These are phyloP conservation scores for Plenodomus biglobosus DNA, from an alignment of 2,329 filamentous ascomycete genomes.

Conservation along the genomic window DNA sequence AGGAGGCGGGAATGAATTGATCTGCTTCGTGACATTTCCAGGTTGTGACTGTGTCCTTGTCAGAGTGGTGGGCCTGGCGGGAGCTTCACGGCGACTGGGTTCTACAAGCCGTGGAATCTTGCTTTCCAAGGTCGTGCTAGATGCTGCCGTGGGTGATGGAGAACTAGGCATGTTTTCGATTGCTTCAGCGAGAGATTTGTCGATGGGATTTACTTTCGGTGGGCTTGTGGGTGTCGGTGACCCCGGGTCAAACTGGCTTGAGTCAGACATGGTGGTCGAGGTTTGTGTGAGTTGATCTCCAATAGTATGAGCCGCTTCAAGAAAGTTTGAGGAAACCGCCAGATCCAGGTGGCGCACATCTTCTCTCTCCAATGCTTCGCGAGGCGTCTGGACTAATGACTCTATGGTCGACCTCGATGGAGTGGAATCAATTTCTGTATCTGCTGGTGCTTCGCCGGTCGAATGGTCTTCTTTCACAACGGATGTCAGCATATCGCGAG, in stretches of 20 bases:
- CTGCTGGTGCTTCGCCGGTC: constrained; percentile 16
- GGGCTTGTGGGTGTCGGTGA: constrained; percentile 35
- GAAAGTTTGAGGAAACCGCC: constrained; percentile 52
- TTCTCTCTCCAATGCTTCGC: constrained; percentile 50
- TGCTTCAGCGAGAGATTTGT: constrained; percentile 36
- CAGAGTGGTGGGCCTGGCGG: constrained; percentile 27
- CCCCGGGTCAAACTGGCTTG: constrained; percentile 20
- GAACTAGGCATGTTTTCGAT: constrained; percentile 40
- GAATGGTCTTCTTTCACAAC: constrained; percentile 65
- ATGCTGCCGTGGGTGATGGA: constrained; percentile 21
- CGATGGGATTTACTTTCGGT: constrained; percentile 40
- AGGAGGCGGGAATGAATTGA: constrained; percentile 16
- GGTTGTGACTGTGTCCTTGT: constrained; percentile 43
- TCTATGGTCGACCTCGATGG: constrained; percentile 14
- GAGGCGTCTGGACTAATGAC: constrained; percentile 31
- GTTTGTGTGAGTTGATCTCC: constrained; percentile 33
- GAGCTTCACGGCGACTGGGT: constrained; percentile 35
- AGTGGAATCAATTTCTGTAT: constrained; percentile 10
- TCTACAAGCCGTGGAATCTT: constrained; percentile 45
- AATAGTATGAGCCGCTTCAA: constrained; percentile 14
- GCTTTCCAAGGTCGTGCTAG: constrained; percentile 31
- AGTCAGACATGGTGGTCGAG: constrained; percentile 27
- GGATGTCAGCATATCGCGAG: constrained; percentile 64
- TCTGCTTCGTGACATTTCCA: constrained; percentile 31
- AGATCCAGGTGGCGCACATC: constrained; percentile 64